Evolutionary conservation across 768 basidiomycete genomes (phyloP), one percentile per base, ranked within the genome.

Genomic region (Cystobasidium onofrii): DNA sequence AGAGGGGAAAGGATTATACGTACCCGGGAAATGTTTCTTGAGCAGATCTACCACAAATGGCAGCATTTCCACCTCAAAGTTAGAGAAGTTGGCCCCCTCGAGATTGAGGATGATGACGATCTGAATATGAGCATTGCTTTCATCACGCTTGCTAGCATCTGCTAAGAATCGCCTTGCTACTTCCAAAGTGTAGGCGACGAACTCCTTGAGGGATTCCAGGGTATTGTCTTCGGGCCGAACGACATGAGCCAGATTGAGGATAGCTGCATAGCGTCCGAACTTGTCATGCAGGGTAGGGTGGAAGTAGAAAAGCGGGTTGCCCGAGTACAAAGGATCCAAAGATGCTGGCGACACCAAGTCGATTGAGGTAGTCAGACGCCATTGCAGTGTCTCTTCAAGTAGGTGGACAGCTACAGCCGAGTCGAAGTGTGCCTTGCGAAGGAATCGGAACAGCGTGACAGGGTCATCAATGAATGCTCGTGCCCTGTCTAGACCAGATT

Each of bases 41-140:
- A 79, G 76, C 0, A 79, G 69, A 29, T 77, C 77, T 61, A 79
- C 73, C 63, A 77, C 76, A 76, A 78, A 79, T 0, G 78, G 77
- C 13, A 79, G 64, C 0, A 79, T 69, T 67, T 79, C 78, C 43
- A 79, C 46, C 64, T 79, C 78, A 73, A 78, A 75, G 10, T 2
- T 72, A 10, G 36, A 33, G 29, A 50, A 34, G 69, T 36, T 77
- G 1, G 78, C 75, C 1, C 76, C 74, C 7, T 76, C 74, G 46
- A 79, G 61, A 60, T 78, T 77, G 39, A 79, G 75, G 12, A 78
- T 67, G 27, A 78, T 54, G 34, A 78, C 77, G 66, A 78, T 78
- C 67, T 79, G 77, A 44, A 77, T 41, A 69, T 71, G 66, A 17
- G 50, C 34, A 44, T 34, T 34, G 17, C 33, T 63, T 29, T 29